Base-by-base conservation (phyloP, 306 rosid species). In the Lotus japonicus region DNA sequence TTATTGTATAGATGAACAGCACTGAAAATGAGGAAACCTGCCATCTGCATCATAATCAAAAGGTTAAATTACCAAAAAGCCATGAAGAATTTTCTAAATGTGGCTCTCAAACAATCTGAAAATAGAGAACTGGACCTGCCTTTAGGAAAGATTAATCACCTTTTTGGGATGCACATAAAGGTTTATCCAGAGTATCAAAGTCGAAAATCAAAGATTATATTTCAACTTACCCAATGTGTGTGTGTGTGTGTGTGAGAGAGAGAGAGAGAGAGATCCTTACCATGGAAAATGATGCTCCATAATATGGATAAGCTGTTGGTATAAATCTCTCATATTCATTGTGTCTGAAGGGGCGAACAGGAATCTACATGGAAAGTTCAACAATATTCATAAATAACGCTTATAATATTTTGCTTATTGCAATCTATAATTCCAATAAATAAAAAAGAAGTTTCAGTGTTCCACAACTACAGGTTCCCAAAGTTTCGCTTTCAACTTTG, bases 241-340 rank as follows among this genome's bases (percentile, higher is more conserved):
- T 26, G 31, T 26, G 31, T 26, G 31, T 26, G 31, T 26, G 31
- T 26, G 31, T 26, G 31, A 2, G 31, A 2, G 26, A 21, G 31
- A 26, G 31, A 62, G 36, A 51, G 66, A 48, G 68, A 49, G 65
- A 58, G 57, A 68, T 70, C 11, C 75, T 58, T 85, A 94, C 97
- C 98, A 90, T 94, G 12, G 98, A 79, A 81, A 90, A 90, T 71
- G 97, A 73, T 55, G 96, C 87, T 78, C 96, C 98, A 57, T 88
- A 94, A 54, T 94, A 94, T 39, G 98, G 98, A 79, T 88, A 94
- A 17, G 98, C 98, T 35, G 98, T 83, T 9, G 96, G 94, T 69
- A 94, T 88, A 57, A 94, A 94, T 84, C 98, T 88, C 74, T 94
- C 98, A 1, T 94, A 94, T 84, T 94, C 98, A 39, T 94, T 82